These are phyloP conservation scores for Lagerstroemia speciosa DNA, from an alignment of 345 rosid genomes.

Conservation along the genomic window DNA sequence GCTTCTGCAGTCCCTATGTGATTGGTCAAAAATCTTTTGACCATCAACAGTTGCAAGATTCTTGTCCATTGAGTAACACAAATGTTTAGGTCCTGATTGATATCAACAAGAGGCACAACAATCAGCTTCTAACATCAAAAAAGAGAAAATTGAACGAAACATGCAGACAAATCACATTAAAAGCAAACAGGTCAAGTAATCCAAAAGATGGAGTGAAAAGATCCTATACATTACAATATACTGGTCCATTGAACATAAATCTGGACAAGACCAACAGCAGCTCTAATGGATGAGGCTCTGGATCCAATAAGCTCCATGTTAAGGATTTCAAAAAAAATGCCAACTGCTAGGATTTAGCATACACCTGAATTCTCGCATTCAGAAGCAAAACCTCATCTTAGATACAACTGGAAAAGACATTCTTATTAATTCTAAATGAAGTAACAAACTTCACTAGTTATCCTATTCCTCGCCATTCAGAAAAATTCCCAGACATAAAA, in stretches of 20 bases:
- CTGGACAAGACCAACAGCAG: not conserved
- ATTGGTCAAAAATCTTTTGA: constrained; percentile 27
- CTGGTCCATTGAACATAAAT: too few relatives aligned
- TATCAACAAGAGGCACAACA: constrained; percentile 2
- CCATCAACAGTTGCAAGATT: constrained; percentile 20
- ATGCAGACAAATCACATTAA: not conserved
- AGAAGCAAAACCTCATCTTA: not conserved
- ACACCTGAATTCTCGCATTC: not conserved
- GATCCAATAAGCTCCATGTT: not conserved
- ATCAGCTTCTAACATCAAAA: not conserved
- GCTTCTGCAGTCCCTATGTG: constrained; percentile 17
- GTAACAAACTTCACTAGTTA: too few relatives aligned
- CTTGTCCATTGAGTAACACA: constrained; percentile 47
- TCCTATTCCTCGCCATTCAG: not conserved
- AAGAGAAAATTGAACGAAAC: not conserved
- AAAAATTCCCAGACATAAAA: not conserved
- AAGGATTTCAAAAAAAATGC: not conserved
- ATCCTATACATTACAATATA: not conserved
- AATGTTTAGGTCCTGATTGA: constrained; percentile 41
- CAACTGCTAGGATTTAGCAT: too few relatives aligned
- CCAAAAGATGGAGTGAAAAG: not conserved
- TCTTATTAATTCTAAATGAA: too few relatives aligned
- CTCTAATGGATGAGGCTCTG: not conserved
- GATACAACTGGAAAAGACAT: not conserved
- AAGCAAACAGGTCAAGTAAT: not conserved